Percentiles rank a stretch among this genome's conserved stretches.
Evolutionary conservation across 257 asterid genomes (phyloP).

Genomic region (Nicotiana benthamiana): DNA sequence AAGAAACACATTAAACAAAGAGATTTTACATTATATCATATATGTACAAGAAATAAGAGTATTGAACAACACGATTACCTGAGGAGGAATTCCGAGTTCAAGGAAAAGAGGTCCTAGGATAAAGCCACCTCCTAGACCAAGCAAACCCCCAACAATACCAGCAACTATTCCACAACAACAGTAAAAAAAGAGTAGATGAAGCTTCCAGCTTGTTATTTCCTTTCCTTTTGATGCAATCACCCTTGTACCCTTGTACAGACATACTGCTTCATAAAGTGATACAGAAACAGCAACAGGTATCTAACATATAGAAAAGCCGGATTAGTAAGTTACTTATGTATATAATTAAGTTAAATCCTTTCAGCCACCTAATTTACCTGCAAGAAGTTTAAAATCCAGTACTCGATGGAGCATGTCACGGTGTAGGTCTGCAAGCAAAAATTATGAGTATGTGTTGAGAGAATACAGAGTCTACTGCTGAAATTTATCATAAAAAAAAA

Average conservation of each 20-base stretch:
- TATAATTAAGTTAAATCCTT: no score
- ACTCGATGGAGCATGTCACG: constrained; percentile 22
- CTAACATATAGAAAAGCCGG: constrained; percentile 1
- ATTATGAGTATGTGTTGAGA: background rate
- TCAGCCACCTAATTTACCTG: constrained; percentile 18
- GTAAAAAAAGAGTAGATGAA: constrained; percentile 24
- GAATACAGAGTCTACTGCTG: background rate
- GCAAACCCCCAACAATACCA: constrained; percentile 34
- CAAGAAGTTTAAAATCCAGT: constrained; percentile 29
- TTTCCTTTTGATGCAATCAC: constrained; percentile 28
- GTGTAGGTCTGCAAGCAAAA: constrained; percentile 26
- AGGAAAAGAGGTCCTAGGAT: constrained; percentile 32
- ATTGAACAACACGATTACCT: constrained; percentile 6
- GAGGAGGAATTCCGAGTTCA: constrained; percentile 36
- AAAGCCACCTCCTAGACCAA: constrained; percentile 35
- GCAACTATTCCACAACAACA: constrained; percentile 28
- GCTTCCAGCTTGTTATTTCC: constrained; percentile 23
- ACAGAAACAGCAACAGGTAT: constrained; percentile 30
- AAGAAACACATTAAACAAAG: background rate
- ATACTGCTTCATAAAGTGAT: constrained; percentile 21
- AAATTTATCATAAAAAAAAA: background rate
- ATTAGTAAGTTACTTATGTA: no score
- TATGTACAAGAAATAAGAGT: no score
- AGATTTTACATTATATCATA: no score
- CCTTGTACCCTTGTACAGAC: constrained; percentile 24